Conservation (phyloP, 2,329 filamentous ascomycete species). For the Calonectria pauciramosa region DNA sequence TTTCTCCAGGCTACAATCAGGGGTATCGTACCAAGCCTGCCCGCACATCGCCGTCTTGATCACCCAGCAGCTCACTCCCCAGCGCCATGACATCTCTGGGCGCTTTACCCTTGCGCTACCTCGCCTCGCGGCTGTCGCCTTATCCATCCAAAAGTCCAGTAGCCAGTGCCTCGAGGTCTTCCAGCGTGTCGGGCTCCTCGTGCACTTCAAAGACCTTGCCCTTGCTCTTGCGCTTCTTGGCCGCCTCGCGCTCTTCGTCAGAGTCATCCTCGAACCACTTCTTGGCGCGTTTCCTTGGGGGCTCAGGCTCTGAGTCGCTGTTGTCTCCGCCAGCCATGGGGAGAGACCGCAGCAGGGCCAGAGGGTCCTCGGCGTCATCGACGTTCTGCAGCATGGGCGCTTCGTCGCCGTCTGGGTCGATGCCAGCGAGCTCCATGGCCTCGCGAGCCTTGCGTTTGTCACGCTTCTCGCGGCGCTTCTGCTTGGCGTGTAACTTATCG, state of each 20-base stretch:
- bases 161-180: slow-evolving; percentile 83
- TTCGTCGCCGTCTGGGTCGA: slow-evolving; percentile 43
- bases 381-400: slow-evolving; percentile 52
- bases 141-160: slow-evolving; percentile 74
- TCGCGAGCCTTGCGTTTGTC: slow-evolving; percentile 78
- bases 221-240: slow-evolving; percentile 61
- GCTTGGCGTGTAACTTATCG: slow-evolving; percentile 85
- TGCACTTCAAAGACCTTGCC: slow-evolving; percentile 72
- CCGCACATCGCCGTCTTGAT: slow-evolving; percentile 48
- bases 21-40: slow-evolving; percentile 46
- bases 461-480: slow-evolving; percentile 82
- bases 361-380: slow-evolving; percentile 49
- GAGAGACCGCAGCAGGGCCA: slow-evolving; percentile 70
- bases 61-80: slow-evolving; percentile 78
- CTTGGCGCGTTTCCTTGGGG: slow-evolving; percentile 72
- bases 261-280: slow-evolving; percentile 84
- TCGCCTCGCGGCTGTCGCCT: slow-evolving; percentile 52
- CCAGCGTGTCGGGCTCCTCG: slow-evolving; percentile 81
- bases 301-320: slow-evolving; percentile 56
- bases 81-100: slow-evolving; percentile 83
- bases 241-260: slow-evolving; percentile 62
- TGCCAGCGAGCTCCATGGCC: slow-evolving; percentile 57
- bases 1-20: slow-evolving; percentile 19
- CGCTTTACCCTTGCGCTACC: slow-evolving; percentile 64
- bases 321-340: slow-evolving; percentile 60